Conservation (phyloP, 495 filamentous ascomycete species). For the Penicillium paradoxum region DNA sequence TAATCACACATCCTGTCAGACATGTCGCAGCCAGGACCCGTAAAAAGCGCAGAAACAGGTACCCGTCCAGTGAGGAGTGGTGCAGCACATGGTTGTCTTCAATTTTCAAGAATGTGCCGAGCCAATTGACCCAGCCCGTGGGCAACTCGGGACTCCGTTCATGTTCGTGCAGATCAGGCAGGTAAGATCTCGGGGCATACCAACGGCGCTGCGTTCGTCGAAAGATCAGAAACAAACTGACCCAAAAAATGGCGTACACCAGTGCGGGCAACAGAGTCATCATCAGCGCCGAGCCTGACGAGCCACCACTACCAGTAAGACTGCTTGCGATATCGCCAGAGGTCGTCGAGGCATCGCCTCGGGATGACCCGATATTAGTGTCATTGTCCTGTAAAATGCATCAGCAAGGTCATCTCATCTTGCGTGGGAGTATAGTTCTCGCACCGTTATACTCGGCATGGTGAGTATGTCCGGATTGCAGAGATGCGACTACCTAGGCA, state of each 20-base stretch:
- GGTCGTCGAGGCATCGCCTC: constrained; percentile 37
- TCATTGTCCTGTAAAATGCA: constrained; percentile 31
- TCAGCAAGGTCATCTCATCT: background rate
- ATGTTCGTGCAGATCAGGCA: constrained; percentile 63
- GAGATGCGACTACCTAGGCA: background rate
- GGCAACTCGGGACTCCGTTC: constrained; percentile 40
- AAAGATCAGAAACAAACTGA: constrained; percentile 68
- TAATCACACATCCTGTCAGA: constrained; percentile 69
- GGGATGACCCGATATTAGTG: constrained; percentile 41
- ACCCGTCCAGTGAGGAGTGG: constrained; percentile 69
- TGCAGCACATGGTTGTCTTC: constrained; percentile 58
- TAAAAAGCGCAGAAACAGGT: constrained; percentile 77
- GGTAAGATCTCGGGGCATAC: constrained; percentile 79
- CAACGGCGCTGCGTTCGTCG: constrained; percentile 65
- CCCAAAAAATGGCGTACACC: constrained; percentile 59
- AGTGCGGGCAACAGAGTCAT: constrained; percentile 68
- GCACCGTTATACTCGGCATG: constrained; percentile 15
- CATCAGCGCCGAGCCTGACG: constrained; percentile 52
- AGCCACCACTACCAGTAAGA: constrained; percentile 29
- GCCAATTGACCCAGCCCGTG: constrained; percentile 54
- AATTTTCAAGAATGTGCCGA: constrained; percentile 56
- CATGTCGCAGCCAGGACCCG: constrained; percentile 64
- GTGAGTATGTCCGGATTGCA: constrained; percentile 1
- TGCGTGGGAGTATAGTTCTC: background rate
- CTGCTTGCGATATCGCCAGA: constrained; percentile 30